A percentile compares a stretch with the other conserved stretches of the same genome.
phyloP scores from a whole-genome alignment of 2,329 filamentous ascomycete species.

The Clarireedia hainanense region DNA sequence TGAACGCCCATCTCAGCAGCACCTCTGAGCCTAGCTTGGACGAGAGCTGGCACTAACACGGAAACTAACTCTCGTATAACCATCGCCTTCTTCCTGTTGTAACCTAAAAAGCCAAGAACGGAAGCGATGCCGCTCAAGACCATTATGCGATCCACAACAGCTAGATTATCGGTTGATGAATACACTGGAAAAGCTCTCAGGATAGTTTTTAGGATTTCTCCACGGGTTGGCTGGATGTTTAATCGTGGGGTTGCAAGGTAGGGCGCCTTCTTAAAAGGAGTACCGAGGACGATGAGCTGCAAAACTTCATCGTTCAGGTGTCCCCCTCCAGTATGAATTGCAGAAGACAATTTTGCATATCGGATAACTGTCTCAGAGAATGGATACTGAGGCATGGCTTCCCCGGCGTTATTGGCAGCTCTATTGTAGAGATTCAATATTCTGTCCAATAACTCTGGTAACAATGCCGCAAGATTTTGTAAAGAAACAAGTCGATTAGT shows the following conservation, averaged over 20 bases:
- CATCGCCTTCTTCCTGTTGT: constrained; percentile 85
- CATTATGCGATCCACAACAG: constrained; percentile 66
- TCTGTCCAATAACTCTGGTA: constrained; percentile 69
- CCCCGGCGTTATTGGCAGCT: constrained; percentile 51
- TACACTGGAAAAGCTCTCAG: constrained; percentile 65
- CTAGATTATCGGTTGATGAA: constrained; percentile 55
- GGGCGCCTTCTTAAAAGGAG: constrained; percentile 42
- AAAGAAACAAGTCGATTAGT: constrained; percentile 32
- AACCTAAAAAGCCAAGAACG: constrained; percentile 71
- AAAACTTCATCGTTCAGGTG: constrained; percentile 52
- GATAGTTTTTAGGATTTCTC: constrained; percentile 55
- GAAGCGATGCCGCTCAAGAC: constrained; percentile 80
- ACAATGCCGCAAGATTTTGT: constrained; percentile 45
- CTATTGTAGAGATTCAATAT: constrained; percentile 68
- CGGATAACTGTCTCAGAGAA: constrained; percentile 67
- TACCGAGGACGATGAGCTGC: constrained; percentile 58
- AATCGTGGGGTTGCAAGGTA: constrained; percentile 44
- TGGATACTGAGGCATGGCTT: constrained; percentile 63
- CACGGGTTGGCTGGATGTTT: constrained; percentile 47
- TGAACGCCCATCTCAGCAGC: constrained; percentile 96
- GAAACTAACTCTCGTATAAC: constrained; percentile 79
- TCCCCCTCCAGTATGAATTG: constrained; percentile 58
- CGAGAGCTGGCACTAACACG: constrained; percentile 73
- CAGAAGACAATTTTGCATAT: constrained; percentile 61
- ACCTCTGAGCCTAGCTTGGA: constrained; percentile 84